These are phyloP conservation scores for Dinochytrium kinnereticum DNA, from an alignment of 371 early-diverging fungal genomes.

Conservation along the genomic window DNA sequence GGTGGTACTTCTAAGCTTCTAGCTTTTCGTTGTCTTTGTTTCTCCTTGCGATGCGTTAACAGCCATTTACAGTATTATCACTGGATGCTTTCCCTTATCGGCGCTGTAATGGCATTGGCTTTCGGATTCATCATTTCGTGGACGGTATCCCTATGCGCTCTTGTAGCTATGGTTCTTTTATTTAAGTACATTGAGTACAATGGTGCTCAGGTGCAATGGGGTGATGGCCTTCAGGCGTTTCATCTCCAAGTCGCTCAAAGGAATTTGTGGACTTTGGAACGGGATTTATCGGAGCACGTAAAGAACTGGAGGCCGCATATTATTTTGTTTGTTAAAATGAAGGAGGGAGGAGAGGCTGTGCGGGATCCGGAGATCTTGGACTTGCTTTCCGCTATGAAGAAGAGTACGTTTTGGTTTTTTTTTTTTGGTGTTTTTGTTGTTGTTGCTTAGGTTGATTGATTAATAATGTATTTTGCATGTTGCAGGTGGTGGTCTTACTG, in stretches of 20 bases:
- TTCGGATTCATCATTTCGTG: conserved; percentile 43
- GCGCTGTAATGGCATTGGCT: conserved; percentile 28
- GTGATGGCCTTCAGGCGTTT: conserved; percentile 33
- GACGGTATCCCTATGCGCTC: conserved; percentile 20
- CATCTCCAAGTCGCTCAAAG: conserved; percentile 41
- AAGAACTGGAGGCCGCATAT: conserved; percentile 49
- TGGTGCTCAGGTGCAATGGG: conserved; percentile 43
- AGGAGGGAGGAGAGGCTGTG: conserved; percentile 17
- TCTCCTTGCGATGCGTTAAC: neutral
- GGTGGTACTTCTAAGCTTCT: neutral
- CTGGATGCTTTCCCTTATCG: conserved; percentile 35
- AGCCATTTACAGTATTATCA: conserved; percentile 29
- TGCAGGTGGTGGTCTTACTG: conserved; percentile 31
- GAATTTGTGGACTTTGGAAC: conserved; percentile 39
- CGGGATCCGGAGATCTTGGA: conserved; percentile 15
- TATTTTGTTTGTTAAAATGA: conserved; percentile 31
- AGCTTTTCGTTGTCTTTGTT: neutral
- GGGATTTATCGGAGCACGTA: conserved; percentile 17
- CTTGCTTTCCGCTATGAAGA: conserved; percentile 38
- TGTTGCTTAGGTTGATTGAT: neutral
- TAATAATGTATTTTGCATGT: too few relatives aligned
- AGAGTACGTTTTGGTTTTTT: conserved; percentile 17
- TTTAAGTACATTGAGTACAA: conserved; percentile 36
- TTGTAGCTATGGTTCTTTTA: conserved; percentile 20
- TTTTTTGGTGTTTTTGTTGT: neutral